Evolutionary conservation across 2,329 filamentous ascomycete genomes (phyloP), one percentile per base, ranked within the genome.

Genomic region (Trichophyton schoenleinii): DNA sequence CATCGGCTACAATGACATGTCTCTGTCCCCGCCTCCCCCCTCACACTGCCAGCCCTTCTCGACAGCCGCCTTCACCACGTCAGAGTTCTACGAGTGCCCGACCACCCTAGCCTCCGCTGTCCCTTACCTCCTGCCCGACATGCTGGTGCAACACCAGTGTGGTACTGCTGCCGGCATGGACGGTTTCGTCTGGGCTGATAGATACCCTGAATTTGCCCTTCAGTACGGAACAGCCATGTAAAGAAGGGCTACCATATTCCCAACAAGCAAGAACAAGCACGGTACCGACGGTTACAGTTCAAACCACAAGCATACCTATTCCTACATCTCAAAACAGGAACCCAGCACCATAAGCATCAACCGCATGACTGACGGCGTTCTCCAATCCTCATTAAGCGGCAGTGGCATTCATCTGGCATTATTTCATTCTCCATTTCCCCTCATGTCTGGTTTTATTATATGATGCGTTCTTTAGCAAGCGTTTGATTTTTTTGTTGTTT

Each of bases 91-190:
- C 81, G 88, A 86, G 77, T 84, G 89, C 60, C 88, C 90, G 13
- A 83, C 87, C 63, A 83, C 85, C 49, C n/a, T 55, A 36, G 52
- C 52, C 28, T 84, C 88, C 22, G 84, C 89, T 58, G 86, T 95
- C 66, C 79, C 86, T 48, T 81, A 96, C 53, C 88, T 91, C 57
- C 80, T 96, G 60, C 91, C 91, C 49, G 96, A 89, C 77, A 88
- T 91, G 83, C 79, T 96, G 64, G 83, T 88, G 68, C 85, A 87
- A 64, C 89, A 89, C 72, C 80, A 84, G 69, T 97, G 92, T 75
- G 89, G 90, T 68, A 84, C 91, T 62, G 87, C 86, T 71, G 80
- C 86, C 64, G 87, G 85, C 63, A 91, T 88, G 78, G 82, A 83
- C 67, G 82, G 85, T 66, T 95, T 95, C 73, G 89, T 88, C 68